Conservation (phyloP, 2,329 filamentous ascomycete genomes). For the Onygenales sp. region DNA sequence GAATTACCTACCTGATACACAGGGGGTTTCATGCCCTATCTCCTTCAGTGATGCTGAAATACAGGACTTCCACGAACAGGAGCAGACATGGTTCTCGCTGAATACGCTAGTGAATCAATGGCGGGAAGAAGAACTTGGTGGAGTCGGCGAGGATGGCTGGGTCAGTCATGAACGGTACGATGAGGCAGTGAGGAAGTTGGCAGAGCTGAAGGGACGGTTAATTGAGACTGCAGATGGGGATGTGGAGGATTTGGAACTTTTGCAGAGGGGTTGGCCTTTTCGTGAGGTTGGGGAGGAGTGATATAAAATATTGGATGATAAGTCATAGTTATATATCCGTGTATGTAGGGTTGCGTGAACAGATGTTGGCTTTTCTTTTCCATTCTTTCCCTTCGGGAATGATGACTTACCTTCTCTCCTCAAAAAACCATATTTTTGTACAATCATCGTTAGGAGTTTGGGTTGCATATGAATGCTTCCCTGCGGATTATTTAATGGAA, state of each 20-base stretch:
- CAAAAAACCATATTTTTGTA: too few relatives aligned
- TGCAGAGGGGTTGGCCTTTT: neutral
- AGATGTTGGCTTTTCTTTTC: too few relatives aligned
- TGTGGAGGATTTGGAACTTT: neutral
- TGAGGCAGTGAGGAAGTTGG: neutral
- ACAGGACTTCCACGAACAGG: constrained; percentile 8
- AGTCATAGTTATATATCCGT: too few relatives aligned
- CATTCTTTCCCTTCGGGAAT: too few relatives aligned
- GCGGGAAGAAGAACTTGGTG: constrained; percentile 11
- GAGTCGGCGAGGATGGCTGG: constrained; percentile 14
- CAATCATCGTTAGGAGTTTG: too few relatives aligned
- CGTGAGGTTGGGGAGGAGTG: neutral
- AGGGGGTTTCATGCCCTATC: constrained; percentile 9
- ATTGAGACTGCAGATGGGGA: neutral
- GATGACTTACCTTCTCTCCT: too few relatives aligned
- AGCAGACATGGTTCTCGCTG: constrained; percentile 12
- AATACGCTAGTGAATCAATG: constrained; percentile 13
- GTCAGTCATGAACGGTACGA: constrained; percentile 6
- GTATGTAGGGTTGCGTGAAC: too few relatives aligned
- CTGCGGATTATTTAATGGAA: too few relatives aligned
- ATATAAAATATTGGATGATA: too few relatives aligned
- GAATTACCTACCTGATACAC: constrained; percentile 7
- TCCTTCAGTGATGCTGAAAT: constrained; percentile 8
- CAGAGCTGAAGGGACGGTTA: constrained; percentile 4
- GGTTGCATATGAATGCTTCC: too few relatives aligned